These are phyloP conservation scores for Alternaria infectoria DNA, from an alignment of 2,329 filamentous ascomycete genomes.

Conservation along the genomic window DNA sequence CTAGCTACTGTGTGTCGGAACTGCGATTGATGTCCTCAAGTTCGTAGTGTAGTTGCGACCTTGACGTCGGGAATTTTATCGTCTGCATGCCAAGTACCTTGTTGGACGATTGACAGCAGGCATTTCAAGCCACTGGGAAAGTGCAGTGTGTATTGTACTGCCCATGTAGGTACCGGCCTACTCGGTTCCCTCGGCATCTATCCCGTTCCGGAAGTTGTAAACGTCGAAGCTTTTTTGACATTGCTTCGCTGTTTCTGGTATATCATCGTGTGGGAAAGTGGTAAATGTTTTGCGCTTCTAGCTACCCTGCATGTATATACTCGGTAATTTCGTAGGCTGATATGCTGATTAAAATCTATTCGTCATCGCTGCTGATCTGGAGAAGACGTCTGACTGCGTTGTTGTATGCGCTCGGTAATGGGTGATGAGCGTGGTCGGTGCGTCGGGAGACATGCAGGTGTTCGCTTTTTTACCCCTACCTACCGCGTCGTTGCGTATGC, in stretches of 20 bases:
- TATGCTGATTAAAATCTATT: too few species aligned
- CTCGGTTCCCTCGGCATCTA: not conserved
- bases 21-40: not conserved
- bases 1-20: not conserved
- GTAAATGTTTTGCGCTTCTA: not conserved
- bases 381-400: not conserved
- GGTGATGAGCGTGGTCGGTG: not conserved
- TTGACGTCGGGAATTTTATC: not conserved
- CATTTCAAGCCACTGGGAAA: not conserved
- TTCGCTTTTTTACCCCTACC: not conserved
- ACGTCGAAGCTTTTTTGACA: not conserved
- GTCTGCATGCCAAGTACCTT: constrained; percentile 4
- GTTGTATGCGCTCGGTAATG: not conserved
- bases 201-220: not conserved
- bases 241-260: not conserved
- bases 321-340: too few species aligned
- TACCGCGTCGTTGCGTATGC: not conserved
- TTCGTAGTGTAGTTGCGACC: not conserved
- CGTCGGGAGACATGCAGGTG: not conserved
- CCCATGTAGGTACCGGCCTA: not conserved
- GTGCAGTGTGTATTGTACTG: not conserved
- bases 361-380: not conserved
- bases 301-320: not conserved
- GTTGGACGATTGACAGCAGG: constrained; percentile 2
- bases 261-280: not conserved